phyloP scores from a whole-genome alignment of 495 filamentous ascomycete species.

The Emericellopsis terricola region DNA sequence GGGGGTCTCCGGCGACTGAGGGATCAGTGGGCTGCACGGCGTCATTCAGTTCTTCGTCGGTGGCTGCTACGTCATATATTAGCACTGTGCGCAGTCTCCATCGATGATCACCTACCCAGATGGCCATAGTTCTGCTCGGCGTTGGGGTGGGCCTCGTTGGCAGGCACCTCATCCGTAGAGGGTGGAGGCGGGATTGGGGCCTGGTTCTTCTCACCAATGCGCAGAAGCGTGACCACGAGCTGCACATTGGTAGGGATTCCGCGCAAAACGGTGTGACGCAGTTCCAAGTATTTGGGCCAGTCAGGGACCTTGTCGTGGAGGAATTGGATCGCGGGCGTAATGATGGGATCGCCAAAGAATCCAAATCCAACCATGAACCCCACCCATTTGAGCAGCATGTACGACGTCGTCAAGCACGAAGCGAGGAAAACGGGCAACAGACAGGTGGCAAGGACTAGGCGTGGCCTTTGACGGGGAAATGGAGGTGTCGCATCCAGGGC shows the following conservation, averaged over 20 bases:
- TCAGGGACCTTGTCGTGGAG: constrained; percentile 48
- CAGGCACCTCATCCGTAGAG: constrained; percentile 30
- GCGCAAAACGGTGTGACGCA: constrained; percentile 49
- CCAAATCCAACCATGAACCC: constrained; percentile 49
- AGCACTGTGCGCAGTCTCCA: neutral
- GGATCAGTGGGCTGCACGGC: too few relatives aligned
- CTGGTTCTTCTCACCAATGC: constrained; percentile 70
- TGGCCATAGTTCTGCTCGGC: constrained; percentile 22
- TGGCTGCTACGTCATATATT: constrained; percentile 11
- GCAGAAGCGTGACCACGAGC: constrained; percentile 66
- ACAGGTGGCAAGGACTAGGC: constrained; percentile 42
- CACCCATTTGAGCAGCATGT: constrained; percentile 52
- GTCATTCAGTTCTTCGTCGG: constrained; percentile 20
- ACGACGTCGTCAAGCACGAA: constrained; percentile 47
- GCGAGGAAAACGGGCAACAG: constrained; percentile 37
- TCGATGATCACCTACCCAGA: constrained; percentile 7
- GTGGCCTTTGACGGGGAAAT: constrained; percentile 44
- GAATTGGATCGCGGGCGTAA: constrained; percentile 35
- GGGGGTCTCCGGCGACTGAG: too few relatives aligned
- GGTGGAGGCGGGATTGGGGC: constrained; percentile 71
- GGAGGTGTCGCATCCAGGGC: constrained; percentile 63
- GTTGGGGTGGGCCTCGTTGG: constrained; percentile 25
- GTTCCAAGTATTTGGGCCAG: constrained; percentile 50
- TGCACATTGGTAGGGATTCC: constrained; percentile 84
- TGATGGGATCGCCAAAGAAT: constrained; percentile 69